Evolutionary conservation across 2,329 filamentous ascomycete genomes (phyloP), one percentile per base, ranked within the genome.

Genomic region (Dryadomyces sulphureus): DNA sequence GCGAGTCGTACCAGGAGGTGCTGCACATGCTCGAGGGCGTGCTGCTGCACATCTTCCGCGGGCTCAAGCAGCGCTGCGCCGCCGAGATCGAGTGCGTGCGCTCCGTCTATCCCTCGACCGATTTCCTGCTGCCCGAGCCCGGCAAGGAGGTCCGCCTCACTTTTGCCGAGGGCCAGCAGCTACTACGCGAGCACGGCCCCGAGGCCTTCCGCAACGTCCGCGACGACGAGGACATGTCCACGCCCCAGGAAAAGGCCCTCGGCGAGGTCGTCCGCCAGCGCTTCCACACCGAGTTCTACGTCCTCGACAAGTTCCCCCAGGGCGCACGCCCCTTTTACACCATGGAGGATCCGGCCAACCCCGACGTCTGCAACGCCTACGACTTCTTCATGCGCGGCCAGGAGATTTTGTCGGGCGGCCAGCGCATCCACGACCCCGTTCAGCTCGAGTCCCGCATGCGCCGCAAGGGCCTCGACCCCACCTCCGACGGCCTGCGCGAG

Each of bases 291-390:
- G 92, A 98, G 67, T 96, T 96, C 68, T 96, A 94, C 68, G 81
- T 93, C 20, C 75, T 98, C 51, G 90, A 96, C 70, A 92, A 96
- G 66, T 98, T 94, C 72, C 92, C 92, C 39, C 79, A 92, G 62
- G 70, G 72, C 34, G 85, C 92, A 19, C 78, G 92, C 25, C 90
- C 90, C 5, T 94, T 94, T 65, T 96, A 95, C 65, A 88, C 90
- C 50, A 86, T 84, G 45, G 84, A 84, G 58, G 75, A 77, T 3
- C 67, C 74, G 38, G 75, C 84, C 55, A 70, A 75, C 46, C 69
- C 70, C 16, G 41, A 38, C n/a, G 41, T 42, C 6, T 35, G 35
- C 11, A 80, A 80, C 53, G 74, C 75, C 12, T 79, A 72, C 55
- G 88, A 94, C 64, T 87, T 94, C 57, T 94, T 95, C 69, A 79